Evolutionary conservation across 495 filamentous ascomycete species (phyloP).

Genomic region (Xylaria grammica): DNA sequence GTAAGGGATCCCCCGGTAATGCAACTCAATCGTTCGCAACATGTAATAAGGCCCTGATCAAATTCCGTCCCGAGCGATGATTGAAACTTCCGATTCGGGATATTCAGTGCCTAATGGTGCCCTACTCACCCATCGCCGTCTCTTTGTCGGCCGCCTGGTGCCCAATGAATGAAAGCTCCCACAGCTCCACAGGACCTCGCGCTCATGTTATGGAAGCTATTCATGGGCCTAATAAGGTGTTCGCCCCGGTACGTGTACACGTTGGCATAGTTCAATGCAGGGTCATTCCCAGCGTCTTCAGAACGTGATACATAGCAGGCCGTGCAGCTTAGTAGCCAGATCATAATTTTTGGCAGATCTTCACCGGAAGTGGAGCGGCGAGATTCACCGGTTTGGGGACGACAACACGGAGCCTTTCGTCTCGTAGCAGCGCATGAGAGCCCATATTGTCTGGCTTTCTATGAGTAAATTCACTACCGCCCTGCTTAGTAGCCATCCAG

Average conservation of each 20-base stretch:
- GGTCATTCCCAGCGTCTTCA: conserved; percentile 18
- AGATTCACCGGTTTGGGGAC: conserved; percentile 21
- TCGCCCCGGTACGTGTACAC: conserved; percentile 24
- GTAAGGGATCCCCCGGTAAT: conserved; percentile 31
- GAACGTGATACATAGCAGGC: conserved; percentile 9
- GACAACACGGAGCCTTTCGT: conserved; percentile 16
- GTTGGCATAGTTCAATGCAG: conserved; percentile 26
- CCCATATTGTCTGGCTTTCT: conserved; percentile 13
- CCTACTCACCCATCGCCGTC: conserved; percentile 29
- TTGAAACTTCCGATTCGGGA: conserved; percentile 24
- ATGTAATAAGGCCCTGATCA: conserved; percentile 37
- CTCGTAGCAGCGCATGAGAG: conserved; percentile 15
- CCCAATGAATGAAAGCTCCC: conserved; percentile 19
- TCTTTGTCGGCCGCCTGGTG: conserved; percentile 28
- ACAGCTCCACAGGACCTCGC: conserved; percentile 10
- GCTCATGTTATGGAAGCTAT: not conserved
- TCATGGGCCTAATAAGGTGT: conserved; percentile 16
- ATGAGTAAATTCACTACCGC: conserved; percentile 6
- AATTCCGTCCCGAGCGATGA: conserved; percentile 10
- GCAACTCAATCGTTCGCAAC: conserved; percentile 3
- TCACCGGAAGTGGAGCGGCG: conserved; percentile 25
- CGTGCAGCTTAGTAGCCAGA: conserved; percentile 25
- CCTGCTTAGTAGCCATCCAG: conserved; percentile 11
- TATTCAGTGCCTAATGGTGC: conserved; percentile 41
- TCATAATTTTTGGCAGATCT: conserved; percentile 26